These are phyloP conservation scores for Coemansia erecta DNA, from an alignment of 192 early-diverging fungal genomes.

Conservation along the genomic window DNA sequence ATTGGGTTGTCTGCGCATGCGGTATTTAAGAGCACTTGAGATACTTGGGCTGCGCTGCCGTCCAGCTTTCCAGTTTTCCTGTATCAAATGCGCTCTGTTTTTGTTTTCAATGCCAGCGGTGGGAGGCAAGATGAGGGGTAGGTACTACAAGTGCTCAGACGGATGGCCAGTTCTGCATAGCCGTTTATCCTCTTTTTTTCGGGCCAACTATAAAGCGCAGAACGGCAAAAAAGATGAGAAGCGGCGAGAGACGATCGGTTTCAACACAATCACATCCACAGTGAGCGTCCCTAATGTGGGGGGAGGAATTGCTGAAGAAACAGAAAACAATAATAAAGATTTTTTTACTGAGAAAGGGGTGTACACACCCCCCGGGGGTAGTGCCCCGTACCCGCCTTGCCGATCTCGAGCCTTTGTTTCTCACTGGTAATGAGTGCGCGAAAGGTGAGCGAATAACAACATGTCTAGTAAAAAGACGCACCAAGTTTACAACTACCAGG, in stretches of 20 bases:
- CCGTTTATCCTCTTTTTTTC: background rate
- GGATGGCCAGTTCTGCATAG: background rate
- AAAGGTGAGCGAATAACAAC: background rate
- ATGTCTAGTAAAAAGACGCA: too few relatives aligned
- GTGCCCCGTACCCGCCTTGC: background rate
- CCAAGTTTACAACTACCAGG: too few relatives aligned
- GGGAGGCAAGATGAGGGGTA: background rate
- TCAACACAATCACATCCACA: background rate
- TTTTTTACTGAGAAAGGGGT: too few relatives aligned
- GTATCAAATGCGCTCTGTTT: background rate
- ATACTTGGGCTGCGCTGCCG: too few relatives aligned
- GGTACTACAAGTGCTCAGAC: background rate
- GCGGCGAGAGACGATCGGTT: background rate
- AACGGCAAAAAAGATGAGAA: conserved; percentile 4
- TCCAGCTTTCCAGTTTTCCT: conserved; percentile 5
- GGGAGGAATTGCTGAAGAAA: background rate
- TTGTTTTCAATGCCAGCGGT: background rate
- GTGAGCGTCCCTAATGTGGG: conserved; percentile 5
- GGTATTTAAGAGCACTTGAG: too few relatives aligned
- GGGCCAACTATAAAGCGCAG: background rate
- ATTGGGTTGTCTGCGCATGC: too few relatives aligned
- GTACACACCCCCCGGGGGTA: too few relatives aligned
- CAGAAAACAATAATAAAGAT: background rate
- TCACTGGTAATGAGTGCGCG: background rate
- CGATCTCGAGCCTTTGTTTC: background rate